Base-by-base conservation (phyloP, 1,284 basidiomycete genomes). In the Irpex sp. region DNA sequence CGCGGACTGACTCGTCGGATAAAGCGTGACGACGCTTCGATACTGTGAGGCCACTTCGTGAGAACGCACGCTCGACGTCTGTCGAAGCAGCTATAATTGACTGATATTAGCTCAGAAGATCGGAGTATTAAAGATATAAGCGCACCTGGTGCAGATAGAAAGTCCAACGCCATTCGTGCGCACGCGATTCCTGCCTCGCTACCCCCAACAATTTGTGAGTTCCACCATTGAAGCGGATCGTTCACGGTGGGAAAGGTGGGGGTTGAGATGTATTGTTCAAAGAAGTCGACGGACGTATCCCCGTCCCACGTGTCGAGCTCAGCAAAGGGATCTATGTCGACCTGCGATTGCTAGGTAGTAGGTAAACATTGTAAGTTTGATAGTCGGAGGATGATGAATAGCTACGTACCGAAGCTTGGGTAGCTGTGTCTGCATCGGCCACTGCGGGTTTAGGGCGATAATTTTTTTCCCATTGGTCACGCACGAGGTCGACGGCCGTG, bases 111-210 rank as follows among this genome's bases (percentile, higher is more conserved):
- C 9, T 9, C 17, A 3, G 5, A 13, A 13, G 26, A 54, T 19
- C 11, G 9, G 17, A 54, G 17, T 9, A 54, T 13, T 1, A 54
- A 19, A 54, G 19, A 17, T 54, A 31, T 3, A 40, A 44, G 34
- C 60, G 2, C 57, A 61, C 55, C 55, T 31, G 60, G 60, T 5
- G 36, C 55, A 0, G 60, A 61, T 21, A 61, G 37, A 21, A 57
- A 57, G 19, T 61, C 60, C 3, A 61, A 31, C n/a, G 55, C 26
- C 54, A 61, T 61, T n/a, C 11, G 19, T 1, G 54, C 54, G 1
- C 2, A 11, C 6, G 44, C 44, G 4, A 13, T 5, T 0, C n/a
- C 5, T 47, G 60, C 8, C 19, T 15, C 11, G n/a, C 47, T 61
- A 4, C 52, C 36, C 4, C 19, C 51, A 17, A 40, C 21, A 11